Base-by-base conservation (phyloP, 176 grass and related monocot genomes). In the Calamus simplicifolius region DNA sequence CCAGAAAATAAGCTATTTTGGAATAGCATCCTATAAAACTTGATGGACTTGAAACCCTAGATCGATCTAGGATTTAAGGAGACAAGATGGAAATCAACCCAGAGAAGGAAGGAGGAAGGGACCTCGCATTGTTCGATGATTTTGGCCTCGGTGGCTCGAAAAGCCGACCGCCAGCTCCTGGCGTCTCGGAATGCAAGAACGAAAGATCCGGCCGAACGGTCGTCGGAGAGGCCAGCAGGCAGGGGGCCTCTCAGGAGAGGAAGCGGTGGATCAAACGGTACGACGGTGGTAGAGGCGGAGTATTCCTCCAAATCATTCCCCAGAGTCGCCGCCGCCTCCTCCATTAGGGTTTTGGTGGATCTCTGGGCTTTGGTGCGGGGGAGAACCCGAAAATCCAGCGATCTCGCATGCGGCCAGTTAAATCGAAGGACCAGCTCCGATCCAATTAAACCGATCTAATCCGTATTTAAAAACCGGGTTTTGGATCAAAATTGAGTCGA, bases 71-170 rank as follows among this genome's bases (percentile, higher is more conserved):
- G 48, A 38, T 50, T 66, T 66, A 26, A 4, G 23, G 17, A 68
- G 21, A 19, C 8, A 48, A 59, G 16, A 67, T 21, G 25, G 49
- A 61, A 50, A 55, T 3, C 5, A 19, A 35, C 25, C 53, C 23
- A 25, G 18, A 48, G 14, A 65, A 19, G 61, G 14, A 51, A 16
- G 19, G 21, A 57, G 48, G 50, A 48, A 31, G 4, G 7, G 52
- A 81, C 71, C 79, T 81, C 79, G 66, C 79, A 81, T 51, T 81
- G 72, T 4, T 25, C 73, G 6, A 48, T 61, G 57, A 82, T 62
- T 17, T 72, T 82, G 16, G 67, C 52, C 30, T 55, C 53, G 3
- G 73, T 58, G 27, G 79, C 58, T 19, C 65, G 60, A 35, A 51
- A 77, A 43, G 73, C 79, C 3, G 26, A 71, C 17, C 67, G 54